Evolutionary conservation across 1,139 yeast genomes (phyloP).

Genomic region (Blastobotrys petasosporus): DNA sequence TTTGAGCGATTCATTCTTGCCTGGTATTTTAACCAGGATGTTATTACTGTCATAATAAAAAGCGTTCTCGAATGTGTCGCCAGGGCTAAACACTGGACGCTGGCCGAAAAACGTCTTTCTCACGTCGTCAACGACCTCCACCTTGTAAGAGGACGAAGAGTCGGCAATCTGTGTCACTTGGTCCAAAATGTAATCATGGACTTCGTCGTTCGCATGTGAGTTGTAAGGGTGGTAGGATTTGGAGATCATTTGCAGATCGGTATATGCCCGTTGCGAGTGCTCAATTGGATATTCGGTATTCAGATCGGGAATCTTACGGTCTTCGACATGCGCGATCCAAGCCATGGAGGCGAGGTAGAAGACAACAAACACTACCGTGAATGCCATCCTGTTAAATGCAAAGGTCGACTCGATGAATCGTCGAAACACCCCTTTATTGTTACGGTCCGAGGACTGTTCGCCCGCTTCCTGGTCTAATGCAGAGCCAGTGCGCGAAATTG

Average conservation of each 20-base stretch:
- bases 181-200: conserved; percentile 58
- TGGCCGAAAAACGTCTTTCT: conserved; percentile 40
- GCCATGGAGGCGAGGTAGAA: conserved; percentile 16
- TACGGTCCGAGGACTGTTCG: too few species aligned
- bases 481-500: too few species aligned
- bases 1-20: conserved; percentile 44
- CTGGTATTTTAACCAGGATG: conserved; percentile 64
- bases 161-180: conserved; percentile 37
- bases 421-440: conserved; percentile 2
- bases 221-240: conserved; percentile 67
- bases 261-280: conserved; percentile 51
- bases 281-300: conserved; percentile 18
- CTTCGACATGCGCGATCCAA: conserved; percentile 13
- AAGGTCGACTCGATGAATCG: conserved; percentile 21
- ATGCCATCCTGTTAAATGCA: conserved; percentile 26
- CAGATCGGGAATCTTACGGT: conserved; percentile 14
- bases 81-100: conserved; percentile 40
- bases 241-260: conserved; percentile 63
- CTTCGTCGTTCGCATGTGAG: conserved; percentile 67
- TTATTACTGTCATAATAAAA: conserved; percentile 78
- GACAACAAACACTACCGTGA: conserved; percentile 24
- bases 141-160: conserved; percentile 36
- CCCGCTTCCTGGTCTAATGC: too few species aligned
- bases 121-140: conserved; percentile 46
- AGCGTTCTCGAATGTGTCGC: conserved; percentile 40